Evolutionary conservation across 805 yeast genomes (phyloP).

Genomic region (Millerozyma acaciae): DNA sequence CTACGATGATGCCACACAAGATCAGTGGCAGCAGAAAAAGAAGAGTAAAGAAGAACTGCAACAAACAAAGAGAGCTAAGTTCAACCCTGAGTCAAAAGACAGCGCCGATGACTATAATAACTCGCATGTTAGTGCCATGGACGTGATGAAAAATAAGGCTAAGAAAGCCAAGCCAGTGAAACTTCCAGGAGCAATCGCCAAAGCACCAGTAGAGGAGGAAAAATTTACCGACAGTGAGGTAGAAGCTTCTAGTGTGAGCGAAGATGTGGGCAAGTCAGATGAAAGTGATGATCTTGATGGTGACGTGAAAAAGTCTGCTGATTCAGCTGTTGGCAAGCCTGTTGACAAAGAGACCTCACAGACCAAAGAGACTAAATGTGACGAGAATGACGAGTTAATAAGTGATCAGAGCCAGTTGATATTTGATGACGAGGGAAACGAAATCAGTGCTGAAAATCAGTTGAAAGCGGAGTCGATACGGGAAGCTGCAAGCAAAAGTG

Average conservation of each 20-base stretch:
- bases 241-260: neutral
- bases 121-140: conserved; percentile 52
- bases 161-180: conserved; percentile 48
- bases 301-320: too few relatives aligned
- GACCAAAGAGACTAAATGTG: conserved; percentile 12
- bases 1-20: conserved; percentile 83
- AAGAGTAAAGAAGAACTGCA: conserved; percentile 61
- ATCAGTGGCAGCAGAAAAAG: conserved; percentile 88
- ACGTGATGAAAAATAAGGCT: conserved; percentile 54
- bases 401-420: conserved; percentile 31
- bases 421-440: conserved; percentile 62
- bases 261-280: conserved; percentile 12
- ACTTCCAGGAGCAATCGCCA: conserved; percentile 28
- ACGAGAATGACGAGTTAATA: conserved; percentile 12
- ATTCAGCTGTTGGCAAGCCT: too few relatives aligned
- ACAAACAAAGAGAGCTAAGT: conserved; percentile 61
- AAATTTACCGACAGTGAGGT: conserved; percentile 13
- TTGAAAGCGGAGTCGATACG: conserved; percentile 4
- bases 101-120: conserved; percentile 40
- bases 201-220: conserved; percentile 9
- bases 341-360: too few relatives aligned
- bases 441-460: conserved; percentile 9
- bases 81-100: conserved; percentile 60
- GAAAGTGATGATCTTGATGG: conserved; percentile 15
- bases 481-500: conserved; percentile 4